Base-by-base conservation (phyloP, 805 yeast species). In the Torulaspora delbrueckii region DNA sequence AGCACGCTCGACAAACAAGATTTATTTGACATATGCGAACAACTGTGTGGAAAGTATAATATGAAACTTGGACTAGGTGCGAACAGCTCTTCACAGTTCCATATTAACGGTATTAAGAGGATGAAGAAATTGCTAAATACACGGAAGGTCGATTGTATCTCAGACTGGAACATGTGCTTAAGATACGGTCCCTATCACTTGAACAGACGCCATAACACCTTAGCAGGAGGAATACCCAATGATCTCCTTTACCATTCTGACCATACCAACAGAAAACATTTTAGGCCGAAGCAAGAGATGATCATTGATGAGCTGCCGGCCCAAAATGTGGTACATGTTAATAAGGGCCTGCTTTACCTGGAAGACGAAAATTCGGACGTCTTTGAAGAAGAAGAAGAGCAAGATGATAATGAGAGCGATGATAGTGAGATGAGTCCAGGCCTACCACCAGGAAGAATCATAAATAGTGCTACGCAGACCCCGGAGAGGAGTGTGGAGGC, bases 21-120 rank as follows among this genome's bases (percentile, higher is more conserved):
- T 45, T 51, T 65, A 44, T 61, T 60, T 44, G 64, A 58, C 34
- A 50, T 63, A 3, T 55, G 62, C 39, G 57, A 57, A 14, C 37
- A 44, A 12, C 40, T 60, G 23, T 60, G 62, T 8, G 40, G 45
- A n/a, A 48, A 43, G 22, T 59, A 59, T 37, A 42, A 49, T 3
- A 35, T 63, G 4, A 46, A 47, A 18, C 35, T 65, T 12, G 70
- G 70, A 3, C 45, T 62, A 8, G 68, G 68, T 12, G 52, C 53
- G 13, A 54, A 47, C 36, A 45, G 38, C 16, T 41, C 53, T 3
- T 40, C 44, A 2, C 48, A 25, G 3, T 62, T 55, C 39, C 60
- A 57, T 26, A 37, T 36, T 23, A 44, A 33, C 16, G 65, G 61
- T 5, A 47, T 59, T 16, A 45, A 41, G 42, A 45, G 48, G 25